A percentile compares a stretch with the other conserved stretches of the same genome.
phyloP scores from a whole-genome alignment of 202 grass and related monocot species.

The Schoenoplectus triqueter region DNA sequence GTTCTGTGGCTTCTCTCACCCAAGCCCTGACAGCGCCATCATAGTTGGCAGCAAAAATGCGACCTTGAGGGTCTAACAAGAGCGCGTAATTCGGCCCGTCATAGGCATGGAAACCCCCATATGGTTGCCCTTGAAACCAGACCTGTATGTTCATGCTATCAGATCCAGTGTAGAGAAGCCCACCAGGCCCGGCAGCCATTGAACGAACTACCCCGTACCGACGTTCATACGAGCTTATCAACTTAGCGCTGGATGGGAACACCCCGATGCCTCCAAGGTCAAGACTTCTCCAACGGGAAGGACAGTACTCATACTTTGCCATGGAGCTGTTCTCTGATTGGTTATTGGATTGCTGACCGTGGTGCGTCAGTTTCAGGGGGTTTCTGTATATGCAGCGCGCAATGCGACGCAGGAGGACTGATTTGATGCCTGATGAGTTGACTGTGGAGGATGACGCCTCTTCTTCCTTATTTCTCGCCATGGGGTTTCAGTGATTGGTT shows the following conservation, averaged over 20 bases:
- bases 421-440: neutral
- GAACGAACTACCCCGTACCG: neutral
- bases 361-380: neutral
- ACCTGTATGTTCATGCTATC: slow-evolving; percentile 49
- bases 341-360: neutral
- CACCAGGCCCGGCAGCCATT: neutral
- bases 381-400: neutral
- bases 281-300: neutral
- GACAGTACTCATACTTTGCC: neutral
- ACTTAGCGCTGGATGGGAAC: neutral
- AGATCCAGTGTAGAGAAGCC: slow-evolving; percentile 50
- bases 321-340: neutral
- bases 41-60: slow-evolving; percentile 41
- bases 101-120: slow-evolving; percentile 41
- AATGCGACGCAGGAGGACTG: neutral
- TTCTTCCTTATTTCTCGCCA: neutral
- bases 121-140: slow-evolving; percentile 40
- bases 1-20: slow-evolving; percentile 25
- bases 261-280: neutral
- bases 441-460: neutral
- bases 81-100: slow-evolving; percentile 47
- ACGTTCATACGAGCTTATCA: slow-evolving; percentile 3
- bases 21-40: slow-evolving; percentile 46
- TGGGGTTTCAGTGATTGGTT: neutral
- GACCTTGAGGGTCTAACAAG: slow-evolving; percentile 35